Conservation (phyloP, 202 grass and related monocot species). For the Carex sylvatica region DNA sequence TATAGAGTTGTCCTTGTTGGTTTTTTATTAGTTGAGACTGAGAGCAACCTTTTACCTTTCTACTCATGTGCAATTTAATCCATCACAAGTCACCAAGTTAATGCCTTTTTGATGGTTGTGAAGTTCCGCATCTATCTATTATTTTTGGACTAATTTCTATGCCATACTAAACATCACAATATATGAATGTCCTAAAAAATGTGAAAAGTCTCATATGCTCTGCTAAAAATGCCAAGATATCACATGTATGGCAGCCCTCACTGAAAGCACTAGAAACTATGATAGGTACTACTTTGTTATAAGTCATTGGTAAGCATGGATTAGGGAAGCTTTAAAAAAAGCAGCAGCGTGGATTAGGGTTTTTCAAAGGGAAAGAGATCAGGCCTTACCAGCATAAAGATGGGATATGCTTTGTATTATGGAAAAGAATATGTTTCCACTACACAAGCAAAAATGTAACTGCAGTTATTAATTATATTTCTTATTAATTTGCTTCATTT, state of each 20-base stretch:
- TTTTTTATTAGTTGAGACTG: background rate
- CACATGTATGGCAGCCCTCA: background rate
- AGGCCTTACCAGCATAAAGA: background rate
- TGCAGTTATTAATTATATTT: slow-evolving; percentile 1
- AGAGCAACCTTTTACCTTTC: background rate
- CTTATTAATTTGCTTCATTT: background rate
- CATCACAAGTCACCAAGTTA: background rate
- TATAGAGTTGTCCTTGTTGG: background rate
- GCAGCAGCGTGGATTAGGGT: background rate
- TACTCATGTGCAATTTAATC: background rate
- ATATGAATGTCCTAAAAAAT: background rate
- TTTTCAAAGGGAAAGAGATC: background rate
- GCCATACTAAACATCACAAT: background rate
- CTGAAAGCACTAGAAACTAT: background rate
- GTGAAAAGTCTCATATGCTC: background rate
- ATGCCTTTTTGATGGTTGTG: background rate
- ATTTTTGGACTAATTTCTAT: background rate
- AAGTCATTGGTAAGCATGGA: background rate
- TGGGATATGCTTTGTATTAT: background rate
- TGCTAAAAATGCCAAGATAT: background rate
- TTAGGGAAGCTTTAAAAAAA: background rate
- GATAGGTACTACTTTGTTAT: background rate
- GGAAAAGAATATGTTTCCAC: background rate
- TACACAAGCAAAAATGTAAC: background rate
- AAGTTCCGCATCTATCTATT: background rate